phyloP scores from a whole-genome alignment of 306 rosid species.

The Trifolium pratense region DNA sequence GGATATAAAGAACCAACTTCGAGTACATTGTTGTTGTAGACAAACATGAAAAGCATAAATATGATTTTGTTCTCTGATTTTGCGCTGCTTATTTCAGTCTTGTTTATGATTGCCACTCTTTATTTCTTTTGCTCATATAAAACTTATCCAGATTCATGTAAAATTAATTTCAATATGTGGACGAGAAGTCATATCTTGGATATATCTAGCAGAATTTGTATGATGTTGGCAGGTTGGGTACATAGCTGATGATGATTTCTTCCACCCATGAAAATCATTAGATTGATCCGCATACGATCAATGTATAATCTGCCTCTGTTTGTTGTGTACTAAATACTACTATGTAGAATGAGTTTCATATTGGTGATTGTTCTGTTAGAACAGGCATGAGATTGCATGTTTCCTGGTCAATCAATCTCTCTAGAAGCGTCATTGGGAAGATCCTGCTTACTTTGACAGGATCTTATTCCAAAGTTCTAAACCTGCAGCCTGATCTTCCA shows the following conservation, averaged over 20 bases:
- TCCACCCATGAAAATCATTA: neutral
- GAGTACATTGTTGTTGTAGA: conserved; percentile 5
- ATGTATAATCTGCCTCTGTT: neutral
- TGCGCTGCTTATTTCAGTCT: neutral
- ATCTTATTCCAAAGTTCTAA: neutral
- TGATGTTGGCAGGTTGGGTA: neutral
- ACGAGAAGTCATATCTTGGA: neutral
- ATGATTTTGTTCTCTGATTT: conserved; percentile 3
- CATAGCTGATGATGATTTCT: neutral
- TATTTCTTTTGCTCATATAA: neutral
- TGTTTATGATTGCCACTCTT: neutral
- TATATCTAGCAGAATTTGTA: conserved; percentile 8
- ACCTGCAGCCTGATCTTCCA: neutral
- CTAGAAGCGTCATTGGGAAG: neutral
- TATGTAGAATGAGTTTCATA: neutral
- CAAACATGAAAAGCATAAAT: neutral
- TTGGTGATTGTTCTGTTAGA: neutral
- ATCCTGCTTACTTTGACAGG: conserved; percentile 4
- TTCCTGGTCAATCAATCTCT: neutral
- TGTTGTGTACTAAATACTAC: neutral
- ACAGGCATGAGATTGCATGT: neutral
- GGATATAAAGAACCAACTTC: conserved; percentile 9
- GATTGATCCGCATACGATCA: neutral
- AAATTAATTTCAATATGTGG: neutral
- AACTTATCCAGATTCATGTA: neutral